Conservation (phyloP, 805 yeast genomes). For the Zygoascus bituminiphila region DNA sequence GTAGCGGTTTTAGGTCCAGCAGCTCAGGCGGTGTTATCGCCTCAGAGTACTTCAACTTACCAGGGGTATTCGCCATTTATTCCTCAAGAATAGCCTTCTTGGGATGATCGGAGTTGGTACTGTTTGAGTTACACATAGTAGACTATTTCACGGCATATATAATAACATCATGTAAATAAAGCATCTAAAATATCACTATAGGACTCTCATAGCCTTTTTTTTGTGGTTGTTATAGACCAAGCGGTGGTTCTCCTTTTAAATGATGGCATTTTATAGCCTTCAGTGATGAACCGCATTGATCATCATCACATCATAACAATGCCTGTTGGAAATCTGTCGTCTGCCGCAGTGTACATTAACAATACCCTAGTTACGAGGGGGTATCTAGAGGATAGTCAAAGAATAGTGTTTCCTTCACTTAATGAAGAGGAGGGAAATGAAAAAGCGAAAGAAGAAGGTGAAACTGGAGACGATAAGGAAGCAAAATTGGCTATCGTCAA, state of each 20-base stretch:
- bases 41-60: constrained; percentile 8
- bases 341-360: constrained; percentile 20
- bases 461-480: background rate
- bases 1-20: constrained; percentile 35
- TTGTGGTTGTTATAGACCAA: too few relatives aligned
- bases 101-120: too few relatives aligned
- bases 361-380: constrained; percentile 20
- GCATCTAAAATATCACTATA: too few relatives aligned
- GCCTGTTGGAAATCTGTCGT: constrained; percentile 7
- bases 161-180: too few relatives aligned
- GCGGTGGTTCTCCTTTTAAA: too few relatives aligned
- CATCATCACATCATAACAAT: background rate
- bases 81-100: constrained; percentile 8
- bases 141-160: too few relatives aligned
- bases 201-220: too few relatives aligned
- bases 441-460: background rate
- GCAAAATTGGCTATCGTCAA: constrained; percentile 4
- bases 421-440: background rate
- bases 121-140: too few relatives aligned
- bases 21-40: constrained; percentile 29
- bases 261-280: too few relatives aligned
- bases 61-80: constrained; percentile 13
- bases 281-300: too few relatives aligned
- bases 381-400: constrained; percentile 15
- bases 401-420: constrained; percentile 11